A percentile compares a stretch with the other conserved stretches of the same genome.
Conservation (phyloP, 2,329 filamentous ascomycete genomes). For the Bipolaris oryzae region DNA sequence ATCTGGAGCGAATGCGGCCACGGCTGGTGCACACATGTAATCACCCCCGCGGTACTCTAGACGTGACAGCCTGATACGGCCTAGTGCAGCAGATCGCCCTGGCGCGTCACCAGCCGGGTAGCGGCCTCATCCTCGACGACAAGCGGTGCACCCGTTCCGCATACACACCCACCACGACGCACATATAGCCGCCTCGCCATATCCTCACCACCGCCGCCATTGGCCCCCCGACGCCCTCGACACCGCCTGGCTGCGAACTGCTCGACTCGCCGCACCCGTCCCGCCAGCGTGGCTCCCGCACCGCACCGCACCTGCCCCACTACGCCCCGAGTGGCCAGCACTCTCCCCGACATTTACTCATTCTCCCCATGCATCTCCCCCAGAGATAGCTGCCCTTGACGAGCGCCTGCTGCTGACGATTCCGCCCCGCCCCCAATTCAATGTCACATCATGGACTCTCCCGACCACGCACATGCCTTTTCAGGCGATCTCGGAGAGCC, state of each 20-base stretch:
- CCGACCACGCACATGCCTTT: conserved; percentile 44
- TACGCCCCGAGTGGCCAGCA: conserved; percentile 11
- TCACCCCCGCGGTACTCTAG: not conserved
- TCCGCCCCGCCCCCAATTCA: conserved; percentile 13
- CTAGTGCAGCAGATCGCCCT: conserved; percentile 12
- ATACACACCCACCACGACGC: not conserved
- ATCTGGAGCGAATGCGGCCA: not conserved
- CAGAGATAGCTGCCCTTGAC: conserved; percentile 8
- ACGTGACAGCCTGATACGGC: conserved; percentile 11
- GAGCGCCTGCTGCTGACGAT: not conserved
- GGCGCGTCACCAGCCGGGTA: conserved; percentile 9
- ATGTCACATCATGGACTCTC: conserved; percentile 46
- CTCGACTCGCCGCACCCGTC: not conserved
- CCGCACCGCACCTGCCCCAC: conserved; percentile 11
- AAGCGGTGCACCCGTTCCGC: not conserved
- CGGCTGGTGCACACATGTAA: conserved; percentile 1
- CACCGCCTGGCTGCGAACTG: not conserved
- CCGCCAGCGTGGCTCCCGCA: not conserved
- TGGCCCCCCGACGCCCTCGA: not conserved
- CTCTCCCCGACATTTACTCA: conserved; percentile 8
- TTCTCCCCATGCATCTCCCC: conserved; percentile 13
- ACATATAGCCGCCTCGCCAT: no score
- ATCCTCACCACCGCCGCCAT: not conserved
- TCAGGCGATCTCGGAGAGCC: conserved; percentile 37
- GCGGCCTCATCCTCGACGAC: conserved; percentile 17